These are phyloP conservation scores for Cyclotella choctawhatcheeana DNA, from an alignment of 108 stramenopile species.

Conservation along the genomic window DNA sequence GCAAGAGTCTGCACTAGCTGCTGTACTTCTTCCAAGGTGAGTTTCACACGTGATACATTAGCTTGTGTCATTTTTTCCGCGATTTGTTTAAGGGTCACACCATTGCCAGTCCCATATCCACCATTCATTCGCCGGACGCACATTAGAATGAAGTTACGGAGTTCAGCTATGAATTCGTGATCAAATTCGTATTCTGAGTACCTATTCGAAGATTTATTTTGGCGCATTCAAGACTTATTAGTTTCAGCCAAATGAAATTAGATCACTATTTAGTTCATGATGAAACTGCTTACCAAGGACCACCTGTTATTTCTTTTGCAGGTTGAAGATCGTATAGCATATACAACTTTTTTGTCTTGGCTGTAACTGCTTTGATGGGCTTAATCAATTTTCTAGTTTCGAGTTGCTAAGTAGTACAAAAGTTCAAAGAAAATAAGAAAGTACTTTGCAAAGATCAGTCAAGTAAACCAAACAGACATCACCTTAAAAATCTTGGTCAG, in stretches of 20 bases:
- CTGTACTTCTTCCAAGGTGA: constrained; percentile 86
- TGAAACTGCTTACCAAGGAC: constrained; percentile 83
- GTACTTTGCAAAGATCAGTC: too few relatives aligned
- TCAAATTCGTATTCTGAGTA: constrained; percentile 97
- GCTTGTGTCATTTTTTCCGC: constrained; percentile 74
- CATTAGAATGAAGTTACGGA: constrained; percentile 83
- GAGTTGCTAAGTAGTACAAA: constrained; percentile 47
- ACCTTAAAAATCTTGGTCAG: constrained; percentile 94
- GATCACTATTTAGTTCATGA: neutral
- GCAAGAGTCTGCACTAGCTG: constrained; percentile 91
- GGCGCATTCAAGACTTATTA: too few relatives aligned
- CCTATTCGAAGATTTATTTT: neutral
- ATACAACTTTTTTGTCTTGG: constrained; percentile 97
- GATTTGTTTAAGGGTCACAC: constrained; percentile 74
- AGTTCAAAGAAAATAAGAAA: neutral
- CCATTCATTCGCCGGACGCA: constrained; percentile 72
- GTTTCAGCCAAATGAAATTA: neutral
- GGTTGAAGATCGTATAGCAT: constrained; percentile 95
- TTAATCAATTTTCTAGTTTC: constrained; percentile 93
- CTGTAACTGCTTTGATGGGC: constrained; percentile 93
- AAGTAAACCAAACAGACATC: neutral
- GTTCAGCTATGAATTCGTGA: constrained; percentile 94
- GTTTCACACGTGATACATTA: constrained; percentile 85
- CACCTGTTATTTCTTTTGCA: constrained; percentile 96
- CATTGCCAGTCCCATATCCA: constrained; percentile 62